Evolutionary conservation across 2,329 filamentous ascomycete genomes (phyloP).

Genomic region (Geosmithia putterillii): DNA sequence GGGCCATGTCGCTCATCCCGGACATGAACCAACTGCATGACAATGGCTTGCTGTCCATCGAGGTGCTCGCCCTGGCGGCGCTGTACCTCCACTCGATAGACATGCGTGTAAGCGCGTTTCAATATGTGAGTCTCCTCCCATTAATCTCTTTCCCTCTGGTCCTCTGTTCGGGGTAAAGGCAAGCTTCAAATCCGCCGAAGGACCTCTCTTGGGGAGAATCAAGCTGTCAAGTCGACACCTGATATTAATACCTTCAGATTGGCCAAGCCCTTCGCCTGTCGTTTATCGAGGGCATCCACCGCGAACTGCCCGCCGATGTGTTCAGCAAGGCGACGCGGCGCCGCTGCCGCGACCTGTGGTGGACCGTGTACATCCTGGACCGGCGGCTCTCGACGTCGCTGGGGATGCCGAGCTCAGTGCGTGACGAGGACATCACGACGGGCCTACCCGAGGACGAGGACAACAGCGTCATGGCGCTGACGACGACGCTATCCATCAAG

Average conservation of each 20-base stretch:
- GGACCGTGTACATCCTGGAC: slow-evolving; percentile 2
- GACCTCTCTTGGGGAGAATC: too few relatives aligned
- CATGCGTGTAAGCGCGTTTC: slow-evolving; percentile 19
- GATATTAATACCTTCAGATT: background rate
- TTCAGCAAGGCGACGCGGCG: background rate
- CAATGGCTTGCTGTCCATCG: slow-evolving; percentile 16
- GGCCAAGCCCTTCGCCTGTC: background rate
- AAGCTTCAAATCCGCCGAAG: too few relatives aligned
- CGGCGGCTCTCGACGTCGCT: background rate
- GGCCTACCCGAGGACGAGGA: background rate
- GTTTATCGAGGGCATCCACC: background rate
- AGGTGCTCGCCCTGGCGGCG: slow-evolving; percentile 16
- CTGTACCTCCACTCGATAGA: slow-evolving; percentile 21
- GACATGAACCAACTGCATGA: slow-evolving; percentile 18
- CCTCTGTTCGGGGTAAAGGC: too few relatives aligned
- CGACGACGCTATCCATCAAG: slow-evolving; percentile 1
- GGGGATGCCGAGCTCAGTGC: background rate
- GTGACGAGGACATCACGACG: slow-evolving; percentile 1
- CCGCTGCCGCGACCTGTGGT: slow-evolving; percentile 1
- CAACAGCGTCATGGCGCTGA: slow-evolving; percentile 1
- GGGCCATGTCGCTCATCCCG: slow-evolving; percentile 24
- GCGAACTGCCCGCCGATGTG: background rate
- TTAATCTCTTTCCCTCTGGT: too few relatives aligned
- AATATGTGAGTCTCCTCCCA: slow-evolving; percentile 11
- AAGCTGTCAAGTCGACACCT: too few relatives aligned